Evolutionary conservation across 2,329 filamentous ascomycete genomes (phyloP).

Genomic region (Calonectria henricotiae): DNA sequence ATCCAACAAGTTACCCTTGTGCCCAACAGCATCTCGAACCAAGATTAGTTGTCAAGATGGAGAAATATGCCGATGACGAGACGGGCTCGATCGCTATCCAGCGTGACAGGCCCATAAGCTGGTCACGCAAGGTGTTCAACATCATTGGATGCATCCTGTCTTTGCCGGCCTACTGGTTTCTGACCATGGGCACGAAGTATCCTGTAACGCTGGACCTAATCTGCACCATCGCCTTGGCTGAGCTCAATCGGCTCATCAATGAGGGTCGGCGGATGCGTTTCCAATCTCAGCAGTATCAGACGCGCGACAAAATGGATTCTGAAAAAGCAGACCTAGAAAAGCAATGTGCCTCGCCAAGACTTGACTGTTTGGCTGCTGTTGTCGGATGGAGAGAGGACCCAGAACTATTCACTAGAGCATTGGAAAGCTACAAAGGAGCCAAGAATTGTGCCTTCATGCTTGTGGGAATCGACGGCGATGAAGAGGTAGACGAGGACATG

Average conservation of each 20-base stretch:
- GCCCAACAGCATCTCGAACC: not conserved
- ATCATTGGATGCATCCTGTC: slow-evolving; percentile 15
- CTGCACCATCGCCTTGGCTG: slow-evolving; percentile 15
- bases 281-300: slow-evolving; percentile 7
- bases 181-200: slow-evolving; percentile 19
- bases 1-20: not conserved
- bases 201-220: slow-evolving; percentile 23
- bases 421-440: slow-evolving; percentile 48
- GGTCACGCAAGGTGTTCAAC: slow-evolving; percentile 19
- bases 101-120: slow-evolving; percentile 6
- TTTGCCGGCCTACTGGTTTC: not conserved
- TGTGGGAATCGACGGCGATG: slow-evolving; percentile 50
- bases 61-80: not conserved
- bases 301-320: slow-evolving; percentile 12
- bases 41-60: slow-evolving; percentile 9
- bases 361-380: slow-evolving; percentile 50
- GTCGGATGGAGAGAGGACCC: slow-evolving; percentile 52
- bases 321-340: slow-evolving; percentile 7
- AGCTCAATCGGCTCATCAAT: slow-evolving; percentile 19
- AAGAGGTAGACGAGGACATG: slow-evolving; percentile 47
- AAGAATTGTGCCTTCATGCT: slow-evolving; percentile 45
- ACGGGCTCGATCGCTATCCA: slow-evolving; percentile 11
- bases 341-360: slow-evolving; percentile 23
- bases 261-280: not conserved
- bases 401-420: slow-evolving; percentile 42